phyloP scores from a whole-genome alignment of 345 rosid genomes.

The Populus simonii region DNA sequence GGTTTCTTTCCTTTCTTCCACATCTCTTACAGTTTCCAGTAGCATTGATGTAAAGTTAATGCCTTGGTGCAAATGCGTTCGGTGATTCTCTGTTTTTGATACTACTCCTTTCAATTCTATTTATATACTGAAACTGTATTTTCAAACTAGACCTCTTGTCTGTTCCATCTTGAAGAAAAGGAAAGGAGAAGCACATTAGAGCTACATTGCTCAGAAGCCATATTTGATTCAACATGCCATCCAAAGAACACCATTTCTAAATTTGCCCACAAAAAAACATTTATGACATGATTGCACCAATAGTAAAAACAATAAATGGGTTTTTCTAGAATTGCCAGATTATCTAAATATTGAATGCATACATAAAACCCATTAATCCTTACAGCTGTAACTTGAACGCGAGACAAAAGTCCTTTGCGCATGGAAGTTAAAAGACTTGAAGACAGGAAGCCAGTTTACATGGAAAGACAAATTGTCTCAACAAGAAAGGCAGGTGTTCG shows the following conservation, averaged over 20 bases:
- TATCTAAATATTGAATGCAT: background rate
- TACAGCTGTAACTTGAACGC: background rate
- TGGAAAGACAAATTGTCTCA: constrained; percentile 2
- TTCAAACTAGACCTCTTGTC: background rate
- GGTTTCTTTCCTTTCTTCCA: background rate
- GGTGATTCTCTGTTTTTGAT: background rate
- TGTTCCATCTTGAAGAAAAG: background rate
- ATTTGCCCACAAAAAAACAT: background rate
- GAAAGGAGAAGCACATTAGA: background rate
- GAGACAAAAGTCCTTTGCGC: background rate
- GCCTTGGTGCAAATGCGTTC: constrained; percentile 3
- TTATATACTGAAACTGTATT: background rate
- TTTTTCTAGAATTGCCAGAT: background rate
- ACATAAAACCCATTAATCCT: background rate
- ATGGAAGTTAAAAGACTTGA: background rate
- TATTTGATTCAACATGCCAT: constrained; percentile 2
- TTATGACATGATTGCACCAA: background rate
- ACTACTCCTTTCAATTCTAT: background rate
- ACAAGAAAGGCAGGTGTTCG: background rate
- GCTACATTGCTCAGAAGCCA: background rate
- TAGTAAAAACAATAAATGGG: background rate
- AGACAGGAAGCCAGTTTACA: background rate
- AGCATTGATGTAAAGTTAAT: background rate
- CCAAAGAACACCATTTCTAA: background rate
- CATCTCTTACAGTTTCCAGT: background rate